A percentile compares a stretch with the other conserved stretches of the same genome.
phyloP scores from a whole-genome alignment of 208 protist genomes.

The Trypanosoma grayi region DNA sequence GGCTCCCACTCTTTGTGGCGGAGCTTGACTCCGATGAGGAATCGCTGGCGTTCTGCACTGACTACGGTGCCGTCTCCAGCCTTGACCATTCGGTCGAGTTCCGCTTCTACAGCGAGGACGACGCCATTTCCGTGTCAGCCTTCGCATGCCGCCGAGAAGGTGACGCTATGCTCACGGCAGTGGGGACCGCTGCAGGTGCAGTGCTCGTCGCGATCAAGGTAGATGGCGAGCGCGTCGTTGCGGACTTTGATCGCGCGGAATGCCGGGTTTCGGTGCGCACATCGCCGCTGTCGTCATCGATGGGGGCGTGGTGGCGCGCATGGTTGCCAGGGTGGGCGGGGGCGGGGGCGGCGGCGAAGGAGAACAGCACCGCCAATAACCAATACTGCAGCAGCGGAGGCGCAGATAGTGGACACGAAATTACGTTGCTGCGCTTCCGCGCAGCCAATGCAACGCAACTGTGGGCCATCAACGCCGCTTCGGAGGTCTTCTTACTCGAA shows the following conservation, averaged over 20 bases:
- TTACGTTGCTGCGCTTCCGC: conserved; percentile 55
- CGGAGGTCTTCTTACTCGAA: conserved; percentile 61
- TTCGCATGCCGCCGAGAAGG: conserved; percentile 60
- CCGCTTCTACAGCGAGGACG: conserved; percentile 43
- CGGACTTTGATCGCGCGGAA: conserved; percentile 42
- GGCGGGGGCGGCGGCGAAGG: not conserved
- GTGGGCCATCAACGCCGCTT: conserved; percentile 42
- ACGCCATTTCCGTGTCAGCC: conserved; percentile 35
- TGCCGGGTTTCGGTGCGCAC: conserved; percentile 9
- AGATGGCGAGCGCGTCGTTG: conserved; percentile 50
- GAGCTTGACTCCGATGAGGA: conserved; percentile 64
- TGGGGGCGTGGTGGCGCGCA: conserved; percentile 21
- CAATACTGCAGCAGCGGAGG: not conserved
- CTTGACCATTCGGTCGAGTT: conserved; percentile 82
- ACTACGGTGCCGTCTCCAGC: conserved; percentile 69
- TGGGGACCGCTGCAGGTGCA: conserved; percentile 52
- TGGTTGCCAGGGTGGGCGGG: conserved; percentile 15
- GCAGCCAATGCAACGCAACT: conserved; percentile 39
- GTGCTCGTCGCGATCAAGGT: conserved; percentile 66
- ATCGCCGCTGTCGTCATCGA: conserved; percentile 18
- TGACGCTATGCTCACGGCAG: conserved; percentile 41
- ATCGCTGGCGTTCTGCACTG: conserved; percentile 77
- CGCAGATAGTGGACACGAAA: conserved; percentile 19
- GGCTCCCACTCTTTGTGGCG: conserved; percentile 63
- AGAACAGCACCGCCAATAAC: conserved; percentile 6